Percentiles rank a stretch among this genome's conserved stretches.
Conservation (phyloP, 2,329 filamentous ascomycete genomes). For the Penicillium occitanis region DNA sequence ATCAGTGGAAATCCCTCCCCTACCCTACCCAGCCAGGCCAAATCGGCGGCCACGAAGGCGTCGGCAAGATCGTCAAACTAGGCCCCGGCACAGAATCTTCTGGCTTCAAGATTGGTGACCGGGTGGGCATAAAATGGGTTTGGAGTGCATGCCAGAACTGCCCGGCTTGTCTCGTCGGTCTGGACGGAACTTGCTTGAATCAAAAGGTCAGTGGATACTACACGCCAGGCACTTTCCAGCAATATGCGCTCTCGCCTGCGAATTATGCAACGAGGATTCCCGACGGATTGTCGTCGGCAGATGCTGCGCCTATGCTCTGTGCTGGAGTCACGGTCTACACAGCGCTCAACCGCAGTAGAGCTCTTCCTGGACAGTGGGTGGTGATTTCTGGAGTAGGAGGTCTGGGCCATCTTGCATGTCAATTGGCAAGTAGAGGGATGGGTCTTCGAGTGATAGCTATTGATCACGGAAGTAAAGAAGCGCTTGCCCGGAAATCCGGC, state of each 20-base stretch:
- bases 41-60: constrained; percentile 69
- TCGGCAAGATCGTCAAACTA: constrained; percentile 64
- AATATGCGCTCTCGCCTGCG: constrained; percentile 64
- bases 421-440: constrained; percentile 61
- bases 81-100: constrained; percentile 59
- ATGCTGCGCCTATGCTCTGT: constrained; percentile 67
- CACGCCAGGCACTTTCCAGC: constrained; percentile 70
- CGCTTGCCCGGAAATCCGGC: constrained; percentile 59
- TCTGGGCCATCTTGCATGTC: constrained; percentile 63
- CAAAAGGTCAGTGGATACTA: constrained; percentile 65
- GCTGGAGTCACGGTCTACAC: constrained; percentile 68
- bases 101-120: constrained; percentile 63
- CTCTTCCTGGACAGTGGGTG: constrained; percentile 60
- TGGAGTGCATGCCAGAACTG: constrained; percentile 57
- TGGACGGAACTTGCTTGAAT: constrained; percentile 57
- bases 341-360: constrained; percentile 61
- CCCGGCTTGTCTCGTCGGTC: constrained; percentile 55
- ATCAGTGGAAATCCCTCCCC: constrained; percentile 57
- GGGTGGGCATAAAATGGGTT: constrained; percentile 71
- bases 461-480: constrained; percentile 62
- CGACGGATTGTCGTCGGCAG: constrained; percentile 57
- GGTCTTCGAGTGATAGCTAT: constrained; percentile 65
- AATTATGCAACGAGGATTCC: constrained; percentile 71
- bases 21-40: constrained; percentile 60
- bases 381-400: constrained; percentile 62